Base-by-base conservation (phyloP, 768 basidiomycete species). In the Lactifluus piperatus region DNA sequence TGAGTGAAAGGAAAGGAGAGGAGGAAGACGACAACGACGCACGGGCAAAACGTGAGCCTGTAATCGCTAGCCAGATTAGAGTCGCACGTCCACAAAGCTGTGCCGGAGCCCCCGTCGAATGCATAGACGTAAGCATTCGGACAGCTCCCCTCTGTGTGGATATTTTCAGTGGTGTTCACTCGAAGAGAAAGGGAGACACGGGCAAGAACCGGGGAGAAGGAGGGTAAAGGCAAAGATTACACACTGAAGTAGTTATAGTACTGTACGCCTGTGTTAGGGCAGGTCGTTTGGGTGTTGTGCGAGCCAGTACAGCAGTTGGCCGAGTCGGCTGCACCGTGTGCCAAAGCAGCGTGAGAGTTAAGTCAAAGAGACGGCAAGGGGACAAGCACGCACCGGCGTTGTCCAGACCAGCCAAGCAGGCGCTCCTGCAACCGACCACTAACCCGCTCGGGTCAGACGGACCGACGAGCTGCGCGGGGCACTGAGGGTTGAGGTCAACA, bases 381-480 rank as follows among this genome's bases (percentile, higher is more conserved):
- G 3, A 26, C 11, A 22, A 22, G 7, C 6, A 58, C 70, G 24
- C 53, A 74, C 75, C 5, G 26, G 71, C 67, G 36, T 73, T 70
- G 56, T 71, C 71, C 4, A 77, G 51, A 50, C 73, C 68, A 0
- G 76, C 76, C 4, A 68, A 58, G 63, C 84, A 86, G 34, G 84
- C 83, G 52, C 79, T 81, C 65, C 77, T 78, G 71, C 84, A 86
- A 2, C 84, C 84, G 8, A 83, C 77, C 1, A 78, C 74, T 66
- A 75, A 77, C 16, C 82, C 82, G n/a, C 69, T 71, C 1, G 77
- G 69, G 64, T 83, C 78, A 57, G 69, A 75, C 2, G 84, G 83
- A 6, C 82, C 82, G 49, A 74, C 73, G 45, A 85, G 74, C 5
- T 71, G 68, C 4, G 70, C 50, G 22, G 84, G 83, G 66, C 81